Conservation (phyloP, 2,329 filamentous ascomycete genomes). For the Cladosporium velox region DNA sequence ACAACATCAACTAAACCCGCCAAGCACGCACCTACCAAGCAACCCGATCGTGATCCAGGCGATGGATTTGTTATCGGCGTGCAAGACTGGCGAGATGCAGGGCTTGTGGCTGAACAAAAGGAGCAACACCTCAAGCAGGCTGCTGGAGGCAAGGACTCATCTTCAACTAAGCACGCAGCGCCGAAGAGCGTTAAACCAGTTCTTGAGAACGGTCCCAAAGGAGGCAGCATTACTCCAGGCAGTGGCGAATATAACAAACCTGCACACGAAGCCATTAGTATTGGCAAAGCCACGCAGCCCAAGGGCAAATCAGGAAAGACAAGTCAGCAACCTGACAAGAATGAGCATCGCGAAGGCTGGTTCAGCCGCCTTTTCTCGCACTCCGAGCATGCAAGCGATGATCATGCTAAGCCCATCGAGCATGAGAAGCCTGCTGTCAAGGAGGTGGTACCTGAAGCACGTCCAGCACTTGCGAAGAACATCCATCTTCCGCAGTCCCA, state of each 20-base stretch:
- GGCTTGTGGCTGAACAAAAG: constrained; percentile 57
- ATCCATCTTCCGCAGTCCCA: constrained; percentile 15
- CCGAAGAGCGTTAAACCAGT: constrained; percentile 34
- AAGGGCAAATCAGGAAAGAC: constrained; percentile 18
- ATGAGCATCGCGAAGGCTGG: constrained; percentile 29
- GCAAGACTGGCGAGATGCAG: constrained; percentile 82
- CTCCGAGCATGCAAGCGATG: neutral
- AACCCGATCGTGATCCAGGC: constrained; percentile 31
- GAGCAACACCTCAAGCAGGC: constrained; percentile 31
- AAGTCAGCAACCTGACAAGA: constrained; percentile 23
- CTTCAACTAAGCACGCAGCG: constrained; percentile 20
- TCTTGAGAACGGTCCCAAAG: constrained; percentile 51
- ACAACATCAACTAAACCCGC: constrained; percentile 30
- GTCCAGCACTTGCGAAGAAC: constrained; percentile 15
- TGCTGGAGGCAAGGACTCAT: constrained; percentile 29
- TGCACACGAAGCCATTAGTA: constrained; percentile 31
- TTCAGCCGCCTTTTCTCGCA: constrained; percentile 30
- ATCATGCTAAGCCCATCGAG: neutral
- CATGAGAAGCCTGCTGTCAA: neutral
- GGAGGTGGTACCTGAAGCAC: constrained; percentile 4
- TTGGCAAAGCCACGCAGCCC: constrained; percentile 21
- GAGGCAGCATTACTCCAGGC: constrained; percentile 69
- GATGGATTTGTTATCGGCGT: constrained; percentile 80
- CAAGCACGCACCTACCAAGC: constrained; percentile 34
- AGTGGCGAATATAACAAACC: constrained; percentile 68